Evolutionary conservation across 2,329 filamentous ascomycete species (phyloP).

Genomic region (Botrytis galanthina): DNA sequence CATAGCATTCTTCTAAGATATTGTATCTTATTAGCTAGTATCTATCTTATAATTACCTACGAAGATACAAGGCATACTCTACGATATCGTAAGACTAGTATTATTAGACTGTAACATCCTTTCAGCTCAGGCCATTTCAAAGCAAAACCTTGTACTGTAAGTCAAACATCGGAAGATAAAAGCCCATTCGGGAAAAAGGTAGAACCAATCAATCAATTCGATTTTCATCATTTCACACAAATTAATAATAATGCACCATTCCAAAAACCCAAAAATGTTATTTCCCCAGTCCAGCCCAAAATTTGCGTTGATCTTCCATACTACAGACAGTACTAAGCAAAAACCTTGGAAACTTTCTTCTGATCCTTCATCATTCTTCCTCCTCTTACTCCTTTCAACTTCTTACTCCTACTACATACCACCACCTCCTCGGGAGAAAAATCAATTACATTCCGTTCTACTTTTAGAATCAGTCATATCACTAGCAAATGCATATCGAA

Average conservation of each 20-base stretch:
- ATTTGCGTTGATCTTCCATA: neutral
- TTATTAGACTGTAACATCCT: neutral
- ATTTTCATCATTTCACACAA: neutral
- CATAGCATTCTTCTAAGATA: neutral
- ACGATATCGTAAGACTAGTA: too few species aligned
- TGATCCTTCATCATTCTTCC: neutral
- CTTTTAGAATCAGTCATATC: neutral
- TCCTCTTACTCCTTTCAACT: neutral
- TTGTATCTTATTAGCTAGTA: too few species aligned
- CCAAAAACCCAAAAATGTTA: neutral
- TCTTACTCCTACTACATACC: neutral
- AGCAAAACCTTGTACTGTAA: neutral
- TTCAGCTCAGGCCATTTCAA: neutral
- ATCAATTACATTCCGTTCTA: neutral
- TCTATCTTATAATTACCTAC: too few species aligned
- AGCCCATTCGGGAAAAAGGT: neutral
- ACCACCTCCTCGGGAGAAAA: constrained; percentile 4
- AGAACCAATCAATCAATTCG: neutral
- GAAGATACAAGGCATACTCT: too few species aligned
- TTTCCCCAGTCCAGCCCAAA: neutral
- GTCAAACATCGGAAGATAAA: constrained; percentile 4
- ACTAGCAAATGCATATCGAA: constrained; percentile 40
- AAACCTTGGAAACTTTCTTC: constrained; percentile 10
- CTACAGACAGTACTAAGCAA: neutral
- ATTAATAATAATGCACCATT: neutral